A percentile compares a stretch with the other conserved stretches of the same genome.
phyloP scores from a whole-genome alignment of 768 basidiomycete species.

The Tulasnella sp. region DNA sequence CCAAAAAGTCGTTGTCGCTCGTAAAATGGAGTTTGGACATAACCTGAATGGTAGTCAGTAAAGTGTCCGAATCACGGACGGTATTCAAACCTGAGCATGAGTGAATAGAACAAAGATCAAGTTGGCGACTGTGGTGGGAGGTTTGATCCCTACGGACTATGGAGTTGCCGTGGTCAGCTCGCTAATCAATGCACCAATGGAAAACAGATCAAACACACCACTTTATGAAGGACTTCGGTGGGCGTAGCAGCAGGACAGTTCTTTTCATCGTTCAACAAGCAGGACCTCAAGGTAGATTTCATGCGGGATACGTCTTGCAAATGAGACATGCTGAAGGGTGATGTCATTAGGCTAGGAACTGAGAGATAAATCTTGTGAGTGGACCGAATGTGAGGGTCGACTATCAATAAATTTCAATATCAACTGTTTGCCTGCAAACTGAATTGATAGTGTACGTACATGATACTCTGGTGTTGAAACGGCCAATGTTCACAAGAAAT shows the following conservation, averaged over 20 bases:
- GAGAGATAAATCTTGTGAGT: constrained; percentile 66
- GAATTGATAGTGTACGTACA: constrained; percentile 51
- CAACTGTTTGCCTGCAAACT: constrained; percentile 1
- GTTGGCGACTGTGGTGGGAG: constrained; percentile 64
- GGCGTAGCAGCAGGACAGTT: constrained; percentile 41
- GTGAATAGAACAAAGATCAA: constrained; percentile 59
- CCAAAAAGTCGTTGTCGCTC: constrained; percentile 40
- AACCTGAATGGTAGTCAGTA: constrained; percentile 13
- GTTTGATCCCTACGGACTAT: constrained; percentile 42
- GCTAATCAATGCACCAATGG: not conserved
- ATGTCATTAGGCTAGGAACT: constrained; percentile 55
- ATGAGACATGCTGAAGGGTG: constrained; percentile 38
- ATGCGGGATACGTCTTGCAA: constrained; percentile 69
- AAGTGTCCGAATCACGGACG: not conserved
- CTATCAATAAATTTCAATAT: constrained; percentile 26
- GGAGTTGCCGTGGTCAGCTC: constrained; percentile 18
- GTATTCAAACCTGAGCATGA: constrained; percentile 47
- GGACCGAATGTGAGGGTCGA: constrained; percentile 73
- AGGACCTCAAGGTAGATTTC: constrained; percentile 58
- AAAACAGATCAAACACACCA: constrained; percentile 30
- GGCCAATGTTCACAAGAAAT: constrained; percentile 61
- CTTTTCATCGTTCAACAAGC: constrained; percentile 40
- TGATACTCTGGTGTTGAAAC: constrained; percentile 72
- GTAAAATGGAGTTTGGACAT: constrained; percentile 33
- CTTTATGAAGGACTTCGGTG: constrained; percentile 40